These are phyloP conservation scores for Abrus precatorius DNA, from an alignment of 306 rosid genomes.

Conservation along the genomic window DNA sequence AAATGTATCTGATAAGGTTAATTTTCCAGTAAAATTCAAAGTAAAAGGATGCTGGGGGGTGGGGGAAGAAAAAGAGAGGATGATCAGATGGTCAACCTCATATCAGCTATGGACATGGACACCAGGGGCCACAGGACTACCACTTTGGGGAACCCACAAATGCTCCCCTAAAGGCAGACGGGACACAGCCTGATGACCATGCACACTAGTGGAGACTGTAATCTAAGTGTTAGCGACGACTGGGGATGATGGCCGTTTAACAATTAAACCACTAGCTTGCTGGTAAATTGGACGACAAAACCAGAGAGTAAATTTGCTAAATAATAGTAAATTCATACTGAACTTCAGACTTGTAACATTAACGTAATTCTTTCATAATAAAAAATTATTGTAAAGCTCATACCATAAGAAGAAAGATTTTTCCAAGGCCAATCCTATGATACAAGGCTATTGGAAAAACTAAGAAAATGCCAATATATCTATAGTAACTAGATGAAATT, in stretches of 20 bases:
- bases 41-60: background rate
- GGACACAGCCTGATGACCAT: slow-evolving; percentile 34
- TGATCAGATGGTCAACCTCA: slow-evolving; percentile 36
- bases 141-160: slow-evolving; percentile 42
- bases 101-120: slow-evolving; percentile 6
- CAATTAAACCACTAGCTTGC: slow-evolving; percentile 29
- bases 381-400: slow-evolving; percentile 14
- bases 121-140: slow-evolving; percentile 20
- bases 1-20: slow-evolving; percentile 11
- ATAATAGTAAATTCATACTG: slow-evolving; percentile 16
- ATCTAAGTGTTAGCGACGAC: slow-evolving; percentile 36
- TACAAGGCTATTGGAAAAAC: slow-evolving; percentile 33
- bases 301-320: slow-evolving; percentile 15
- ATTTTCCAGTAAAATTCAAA: background rate
- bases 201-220: slow-evolving; percentile 39
- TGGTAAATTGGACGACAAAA: slow-evolving; percentile 7
- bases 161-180: slow-evolving; percentile 37
- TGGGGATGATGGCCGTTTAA: slow-evolving; percentile 30
- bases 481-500: slow-evolving; percentile 32
- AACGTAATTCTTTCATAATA: background rate
- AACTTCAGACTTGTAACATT: slow-evolving; percentile 8
- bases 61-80: slow-evolving; percentile 8
- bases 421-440: background rate
- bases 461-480: background rate
- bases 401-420: slow-evolving; percentile 33